Base-by-base conservation (phyloP, 2,329 filamentous ascomycete species). In the Verticillium nubilum region DNA sequence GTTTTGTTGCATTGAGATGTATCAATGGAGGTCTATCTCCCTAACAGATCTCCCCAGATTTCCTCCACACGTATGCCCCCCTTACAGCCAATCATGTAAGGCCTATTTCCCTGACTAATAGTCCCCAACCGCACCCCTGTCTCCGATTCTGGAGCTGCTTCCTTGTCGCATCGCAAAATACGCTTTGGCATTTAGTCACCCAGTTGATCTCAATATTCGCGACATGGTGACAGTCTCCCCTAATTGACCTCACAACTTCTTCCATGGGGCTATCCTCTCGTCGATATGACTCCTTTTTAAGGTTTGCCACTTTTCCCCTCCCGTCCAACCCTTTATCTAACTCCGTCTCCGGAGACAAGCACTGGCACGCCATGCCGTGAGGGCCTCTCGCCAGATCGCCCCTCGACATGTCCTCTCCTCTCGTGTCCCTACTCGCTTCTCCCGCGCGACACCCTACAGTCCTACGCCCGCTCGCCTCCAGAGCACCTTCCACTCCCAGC, bases 401-500 rank as follows among this genome's bases (percentile, higher is more conserved):
- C 79, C 85, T 25, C 28, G 61, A 59, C 60, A 58, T 15, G 27
- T 60, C 19, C 53, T 55, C 42, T 47, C 58, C 9, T 47, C 56
- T 5, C 60, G 42, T 52, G n/a, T 33, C 19, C 47, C 57, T 15
- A 37, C 33, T 17, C 60, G 58, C 13, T 58, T 60, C 55, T 25
- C 17, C 25, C 47, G 17, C 55, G 33, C 35, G n/a, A 37, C 13
- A 13, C 25, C 35, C 47, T 61, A 59, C 29, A 57, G 53, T 57
- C 50, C 55, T 13, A 57, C 60, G 1, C 31, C 58, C 26, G 42
- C 58, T 26, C 68, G 69, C 57, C 70, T 70, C 58, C 79, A 80
- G 63, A 77, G 85, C 69, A 82, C 81, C 60, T 90, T 90, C 68
- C 85, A 85, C 60, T 82, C 86, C 2, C 84, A 89, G 70, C 78